Evolutionary conservation across 2,329 filamentous ascomycete species (phyloP), one percentile per base, ranked within the genome.

Genomic region (Phaeosphaeriaceae sp.): DNA sequence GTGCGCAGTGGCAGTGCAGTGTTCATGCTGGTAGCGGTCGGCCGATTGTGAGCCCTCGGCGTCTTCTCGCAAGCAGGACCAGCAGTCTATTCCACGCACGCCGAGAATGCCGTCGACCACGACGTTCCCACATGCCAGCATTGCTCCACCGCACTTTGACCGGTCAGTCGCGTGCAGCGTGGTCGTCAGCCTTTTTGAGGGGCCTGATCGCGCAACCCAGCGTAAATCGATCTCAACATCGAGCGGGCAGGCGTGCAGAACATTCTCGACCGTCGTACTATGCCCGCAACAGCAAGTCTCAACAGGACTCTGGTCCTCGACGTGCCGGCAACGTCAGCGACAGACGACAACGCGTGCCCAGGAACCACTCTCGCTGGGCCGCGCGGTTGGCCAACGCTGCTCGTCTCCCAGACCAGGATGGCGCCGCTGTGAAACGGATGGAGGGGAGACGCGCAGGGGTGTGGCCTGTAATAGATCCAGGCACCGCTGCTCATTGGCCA

Each of bases 321-420:
- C 15, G 25, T 24, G 54, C 58, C 44, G 33, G 48, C 58, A 58
- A 56, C 59, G 59, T 57, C 54, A 57, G 54, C 57, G 47, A 33
- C 11, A 13, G 36, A 45, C 24, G 15, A 44, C 46, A 40, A 31
- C 24, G 24, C 15, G 46, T 21, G 53, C 47, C 53, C 20, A 49
- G 45, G 36, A 55, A 27, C 24, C 1, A 40, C 36, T 13, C 15
- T 15, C 15, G 36, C 36, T 48, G 47, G 48, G 36, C 48, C 48
- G 48, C 36, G 48, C 36, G 36, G 36, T 42, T 42, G 36, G 58
- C 57, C 53, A 54, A 55, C 54, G 31, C 33, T 42, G 42, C 25
- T 25, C 10, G 17, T 41, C 48, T 36, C 47, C 17, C 45, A 44
- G 45, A 41, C 31, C 33, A 31, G 33, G 46, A 27, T 51, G 55